A percentile compares a stretch with the other conserved stretches of the same genome.
Evolutionary conservation across 2,329 filamentous ascomycete genomes (phyloP).

Genomic region (Byssochlamys sp.): DNA sequence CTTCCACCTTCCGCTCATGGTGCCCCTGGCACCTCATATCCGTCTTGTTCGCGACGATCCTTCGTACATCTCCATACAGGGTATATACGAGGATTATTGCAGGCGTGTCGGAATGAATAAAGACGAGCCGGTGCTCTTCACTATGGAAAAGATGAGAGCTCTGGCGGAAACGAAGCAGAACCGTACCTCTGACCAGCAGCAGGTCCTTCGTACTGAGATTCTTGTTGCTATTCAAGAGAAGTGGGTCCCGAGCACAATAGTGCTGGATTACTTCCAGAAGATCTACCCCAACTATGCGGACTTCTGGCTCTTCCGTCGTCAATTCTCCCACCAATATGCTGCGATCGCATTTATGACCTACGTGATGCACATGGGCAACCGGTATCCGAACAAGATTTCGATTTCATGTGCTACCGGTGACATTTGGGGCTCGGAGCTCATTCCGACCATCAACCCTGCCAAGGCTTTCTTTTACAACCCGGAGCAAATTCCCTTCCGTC

Average conservation of each 20-base stretch:
- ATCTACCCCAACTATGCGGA: conserved; percentile 83
- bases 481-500: conserved; percentile 90
- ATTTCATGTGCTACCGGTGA: conserved; percentile 81
- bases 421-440: conserved; percentile 90
- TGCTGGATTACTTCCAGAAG: conserved; percentile 78
- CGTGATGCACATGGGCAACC: conserved; percentile 90
- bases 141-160: conserved; percentile 82
- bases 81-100: conserved; percentile 93
- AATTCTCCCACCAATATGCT: conserved; percentile 92
- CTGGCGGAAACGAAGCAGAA: conserved; percentile 59
- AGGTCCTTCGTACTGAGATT: conserved; percentile 74
- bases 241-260: conserved; percentile 74
- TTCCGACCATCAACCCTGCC: conserved; percentile 73
- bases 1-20: conserved; percentile 91
- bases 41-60: conserved; percentile 91
- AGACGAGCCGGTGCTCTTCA: conserved; percentile 89
- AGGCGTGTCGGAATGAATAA: conserved; percentile 76
- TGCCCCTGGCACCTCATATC: conserved; percentile 88
- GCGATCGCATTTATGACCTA: conserved; percentile 97
- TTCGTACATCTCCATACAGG: conserved; percentile 87
- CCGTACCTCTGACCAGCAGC: conserved; percentile 54
- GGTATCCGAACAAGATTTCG: conserved; percentile 90
- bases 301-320: conserved; percentile 96
- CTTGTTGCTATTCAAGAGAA: conserved; percentile 89
- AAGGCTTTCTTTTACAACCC: conserved; percentile 90